Percentiles rank a stretch among this genome's conserved stretches.
Conservation (phyloP, 352 stramenopile species). For the Pythium guiyangense region DNA sequence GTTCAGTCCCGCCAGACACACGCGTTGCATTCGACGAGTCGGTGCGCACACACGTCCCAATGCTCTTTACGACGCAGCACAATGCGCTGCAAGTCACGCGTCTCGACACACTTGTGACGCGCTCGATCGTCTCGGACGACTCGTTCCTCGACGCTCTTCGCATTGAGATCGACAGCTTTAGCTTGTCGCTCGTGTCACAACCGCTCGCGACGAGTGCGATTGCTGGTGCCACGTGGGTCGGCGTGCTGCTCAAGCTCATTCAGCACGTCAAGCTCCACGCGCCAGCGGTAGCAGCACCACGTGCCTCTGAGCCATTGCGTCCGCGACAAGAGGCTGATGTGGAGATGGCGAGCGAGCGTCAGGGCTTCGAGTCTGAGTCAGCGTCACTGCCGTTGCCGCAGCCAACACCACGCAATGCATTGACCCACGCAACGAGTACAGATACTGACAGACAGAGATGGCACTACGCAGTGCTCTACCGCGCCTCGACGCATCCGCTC, state of each 20-base stretch:
- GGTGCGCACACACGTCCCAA: conserved; percentile 28
- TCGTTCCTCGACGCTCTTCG: conserved; percentile 49
- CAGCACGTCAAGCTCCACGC: conserved; percentile 28
- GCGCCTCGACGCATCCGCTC: conserved; percentile 41
- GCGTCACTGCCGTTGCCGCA: conserved; percentile 4
- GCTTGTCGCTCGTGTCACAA: conserved; percentile 44
- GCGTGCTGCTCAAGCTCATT: conserved; percentile 51
- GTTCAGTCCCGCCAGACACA: conserved; percentile 23
- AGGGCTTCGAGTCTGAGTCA: neutral
- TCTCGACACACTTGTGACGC: conserved; percentile 34
- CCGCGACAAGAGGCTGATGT: neutral
- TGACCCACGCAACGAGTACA: neutral
- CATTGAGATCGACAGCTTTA: conserved; percentile 45
- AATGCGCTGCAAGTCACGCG: conserved; percentile 23
- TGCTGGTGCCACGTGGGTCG: conserved; percentile 44
- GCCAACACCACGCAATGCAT: neutral
- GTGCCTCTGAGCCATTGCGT: neutral
- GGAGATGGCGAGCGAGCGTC: conserved; percentile 1
- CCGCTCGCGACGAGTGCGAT: conserved; percentile 15
- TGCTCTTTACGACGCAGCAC: conserved; percentile 37
- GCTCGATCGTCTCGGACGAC: conserved; percentile 29
- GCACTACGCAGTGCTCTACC: conserved; percentile 78
- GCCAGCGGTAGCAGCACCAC: neutral
- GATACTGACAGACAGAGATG: conserved; percentile 40
- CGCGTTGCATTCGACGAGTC: conserved; percentile 36